Evolutionary conservation across 2,329 filamentous ascomycete genomes (phyloP), one percentile per base, ranked within the genome.

Genomic region (Fusarium sp.): DNA sequence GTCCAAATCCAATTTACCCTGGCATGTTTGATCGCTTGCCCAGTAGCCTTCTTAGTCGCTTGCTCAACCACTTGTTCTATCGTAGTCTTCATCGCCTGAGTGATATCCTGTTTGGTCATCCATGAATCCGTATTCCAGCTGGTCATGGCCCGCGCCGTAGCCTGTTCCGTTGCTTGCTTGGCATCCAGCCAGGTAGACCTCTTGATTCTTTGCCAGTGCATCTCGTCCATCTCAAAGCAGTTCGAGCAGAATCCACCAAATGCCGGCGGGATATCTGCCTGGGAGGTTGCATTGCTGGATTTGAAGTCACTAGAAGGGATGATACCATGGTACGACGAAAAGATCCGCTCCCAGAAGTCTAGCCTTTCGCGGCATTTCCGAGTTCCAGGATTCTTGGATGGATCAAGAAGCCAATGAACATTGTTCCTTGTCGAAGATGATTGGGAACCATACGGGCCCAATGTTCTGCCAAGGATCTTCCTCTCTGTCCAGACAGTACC

Each of bases 261-360:
- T 2, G 50, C 50, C 13, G 50, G 50, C 6, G 50, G 50, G 4
- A 54, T 54, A n/a, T 54, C 50, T 13, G 50, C 42, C 2, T 5
- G 14, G 14, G 24, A 27, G 3, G 5, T 2, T 5, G 14, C 16
- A 18, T 47, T 5, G 4, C 5, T 5, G 14, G 8, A 0, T 1
- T 24, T 27, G 14, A 47, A 24, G 5, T 27, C 22, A 18, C 14
- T 5, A 47, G 22, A 47, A 47, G 42, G 14, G 5, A 9, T 9
- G 22, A 3, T 14, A 27, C 42, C 22, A 5, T 27, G 22, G 8
- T 47, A 47, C 10, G 18, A 8, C 3, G 50, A 54, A n/a, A 54
- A 18, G 27, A 31, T 54, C 4, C 50, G n/a, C 2, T 2, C 10
- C 50, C 42, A 47, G 42, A 47, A 47, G 3, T 47, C 8, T 3